Evolutionary conservation across 73 alveolate genomes (phyloP).

Genomic region (Blepharisma stoltei): DNA sequence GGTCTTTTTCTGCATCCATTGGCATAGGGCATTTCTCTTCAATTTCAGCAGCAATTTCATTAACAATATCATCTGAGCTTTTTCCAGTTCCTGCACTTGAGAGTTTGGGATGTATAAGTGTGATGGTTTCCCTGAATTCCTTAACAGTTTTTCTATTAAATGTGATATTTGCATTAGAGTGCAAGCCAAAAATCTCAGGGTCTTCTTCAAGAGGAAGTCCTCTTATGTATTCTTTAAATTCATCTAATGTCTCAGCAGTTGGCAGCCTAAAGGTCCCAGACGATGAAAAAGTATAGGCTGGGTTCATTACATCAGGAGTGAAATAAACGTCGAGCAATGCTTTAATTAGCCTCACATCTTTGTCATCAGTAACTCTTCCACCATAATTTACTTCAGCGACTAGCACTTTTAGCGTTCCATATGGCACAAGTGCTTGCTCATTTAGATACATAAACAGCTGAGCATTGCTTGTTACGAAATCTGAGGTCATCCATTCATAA

Average conservation of each 20-base stretch:
- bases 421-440: constrained; percentile 93
- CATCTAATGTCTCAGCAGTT: constrained; percentile 73
- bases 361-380: constrained; percentile 99
- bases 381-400: constrained; percentile 98
- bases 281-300: constrained; percentile 55
- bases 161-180: constrained; percentile 98
- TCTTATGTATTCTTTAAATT: constrained; percentile 77
- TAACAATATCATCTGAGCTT: constrained; percentile 94
- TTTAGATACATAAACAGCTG: constrained; percentile 93
- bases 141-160: constrained; percentile 88
- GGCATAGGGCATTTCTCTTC: constrained; percentile 66
- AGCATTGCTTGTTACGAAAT: constrained; percentile 92
- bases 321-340: constrained; percentile 91
- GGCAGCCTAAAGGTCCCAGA: constrained; percentile 88
- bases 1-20: constrained; percentile 57
- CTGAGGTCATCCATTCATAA: constrained; percentile 99
- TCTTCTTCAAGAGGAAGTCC: constrained; percentile 98
- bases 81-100: constrained; percentile 83
- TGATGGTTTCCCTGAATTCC: constrained; percentile 89
- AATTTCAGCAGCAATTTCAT: constrained; percentile 79
- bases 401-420: constrained; percentile 83
- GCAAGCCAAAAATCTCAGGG: constrained; percentile 99
- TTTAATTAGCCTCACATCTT: constrained; percentile 95
- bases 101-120: constrained; percentile 93
- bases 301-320: constrained; percentile 66